A percentile compares a stretch with the other conserved stretches of the same genome.
Conservation (phyloP, 2,329 filamentous ascomycete genomes). For the Fusarium musae region DNA sequence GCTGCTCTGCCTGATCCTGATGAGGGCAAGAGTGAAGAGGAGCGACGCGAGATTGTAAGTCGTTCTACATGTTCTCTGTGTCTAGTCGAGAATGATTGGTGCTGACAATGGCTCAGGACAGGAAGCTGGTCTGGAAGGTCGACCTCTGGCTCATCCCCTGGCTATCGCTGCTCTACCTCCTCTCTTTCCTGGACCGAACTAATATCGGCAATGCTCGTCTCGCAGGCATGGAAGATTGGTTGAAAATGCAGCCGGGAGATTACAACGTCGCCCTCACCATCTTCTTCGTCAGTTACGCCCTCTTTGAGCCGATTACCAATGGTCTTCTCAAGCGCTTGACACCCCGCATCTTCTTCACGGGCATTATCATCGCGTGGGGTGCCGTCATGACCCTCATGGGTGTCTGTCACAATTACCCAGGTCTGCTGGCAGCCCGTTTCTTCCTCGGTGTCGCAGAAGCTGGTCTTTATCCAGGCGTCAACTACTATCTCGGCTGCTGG, state of each 20-base stretch:
- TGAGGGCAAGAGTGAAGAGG: constrained; percentile 69
- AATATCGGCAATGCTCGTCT: constrained; percentile 63
- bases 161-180: constrained; percentile 66
- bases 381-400: constrained; percentile 61
- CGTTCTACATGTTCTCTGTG: constrained; percentile 39
- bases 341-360: constrained; percentile 70
- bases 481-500: constrained; percentile 80
- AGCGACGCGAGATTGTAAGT: constrained; percentile 68
- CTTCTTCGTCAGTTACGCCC: constrained; percentile 77
- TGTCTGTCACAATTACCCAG: constrained; percentile 56
- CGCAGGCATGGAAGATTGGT: constrained; percentile 31
- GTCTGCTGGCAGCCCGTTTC: constrained; percentile 62
- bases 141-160: constrained; percentile 68
- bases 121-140: constrained; percentile 66
- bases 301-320: constrained; percentile 74
- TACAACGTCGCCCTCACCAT: constrained; percentile 70
- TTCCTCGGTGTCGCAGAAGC: constrained; percentile 74
- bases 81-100: fast-evolving
- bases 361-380: constrained; percentile 71
- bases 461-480: constrained; percentile 72
- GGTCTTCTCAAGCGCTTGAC: constrained; percentile 71
- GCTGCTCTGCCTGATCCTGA: constrained; percentile 56
- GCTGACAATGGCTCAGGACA: constrained; percentile 48
- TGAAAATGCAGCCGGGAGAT: constrained; percentile 48
- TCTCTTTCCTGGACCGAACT: constrained; percentile 57